Evolutionary conservation across 768 basidiomycete species (phyloP).

Genomic region (Hebeloma cylindrosporum): DNA sequence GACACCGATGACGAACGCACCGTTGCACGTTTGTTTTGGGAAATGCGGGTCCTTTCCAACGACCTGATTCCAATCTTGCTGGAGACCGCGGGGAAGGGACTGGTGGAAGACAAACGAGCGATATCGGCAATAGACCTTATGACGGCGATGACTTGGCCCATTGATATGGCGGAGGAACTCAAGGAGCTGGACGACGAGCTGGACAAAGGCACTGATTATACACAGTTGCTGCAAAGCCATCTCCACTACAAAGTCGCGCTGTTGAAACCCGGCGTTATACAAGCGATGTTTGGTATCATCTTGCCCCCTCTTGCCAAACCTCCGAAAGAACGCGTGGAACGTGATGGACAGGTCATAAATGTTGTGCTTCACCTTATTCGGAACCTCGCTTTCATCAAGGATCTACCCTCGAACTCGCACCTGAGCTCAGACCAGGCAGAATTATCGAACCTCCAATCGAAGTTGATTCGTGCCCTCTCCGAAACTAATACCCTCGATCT

Average conservation of each 20-base stretch:
- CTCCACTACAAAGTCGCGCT: slow-evolving; percentile 86
- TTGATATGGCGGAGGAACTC: slow-evolving; percentile 91
- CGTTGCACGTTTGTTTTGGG: slow-evolving; percentile 90
- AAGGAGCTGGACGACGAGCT: slow-evolving; percentile 86
- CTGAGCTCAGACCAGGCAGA: slow-evolving; percentile 79
- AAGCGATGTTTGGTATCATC: slow-evolving; percentile 71
- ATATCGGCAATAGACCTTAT: slow-evolving; percentile 86
- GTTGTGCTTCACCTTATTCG: slow-evolving; percentile 87
- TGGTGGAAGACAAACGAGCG: slow-evolving; percentile 79
- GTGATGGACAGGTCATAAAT: slow-evolving; percentile 85
- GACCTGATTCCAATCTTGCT: slow-evolving; percentile 87
- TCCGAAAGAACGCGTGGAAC: slow-evolving; percentile 65
- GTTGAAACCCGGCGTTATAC: slow-evolving; percentile 65
- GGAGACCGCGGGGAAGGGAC: slow-evolving; percentile 74
- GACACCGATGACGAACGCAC: slow-evolving; percentile 97
- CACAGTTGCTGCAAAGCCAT: slow-evolving; percentile 77
- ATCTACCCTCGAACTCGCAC: slow-evolving; percentile 70
- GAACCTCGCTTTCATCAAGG: slow-evolving; percentile 93
- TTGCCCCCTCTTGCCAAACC: slow-evolving; percentile 77
- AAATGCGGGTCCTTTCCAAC: slow-evolving; percentile 80
- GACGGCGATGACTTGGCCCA: slow-evolving; percentile 99
- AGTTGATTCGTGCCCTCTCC: slow-evolving; percentile 67
- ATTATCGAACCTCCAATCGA: slow-evolving; percentile 74
- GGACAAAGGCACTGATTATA: slow-evolving; percentile 86
- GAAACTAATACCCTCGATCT: slow-evolving; percentile 75